These are phyloP conservation scores for Isabelozyma rhagii DNA, from an alignment of 805 yeast species.

Conservation along the genomic window DNA sequence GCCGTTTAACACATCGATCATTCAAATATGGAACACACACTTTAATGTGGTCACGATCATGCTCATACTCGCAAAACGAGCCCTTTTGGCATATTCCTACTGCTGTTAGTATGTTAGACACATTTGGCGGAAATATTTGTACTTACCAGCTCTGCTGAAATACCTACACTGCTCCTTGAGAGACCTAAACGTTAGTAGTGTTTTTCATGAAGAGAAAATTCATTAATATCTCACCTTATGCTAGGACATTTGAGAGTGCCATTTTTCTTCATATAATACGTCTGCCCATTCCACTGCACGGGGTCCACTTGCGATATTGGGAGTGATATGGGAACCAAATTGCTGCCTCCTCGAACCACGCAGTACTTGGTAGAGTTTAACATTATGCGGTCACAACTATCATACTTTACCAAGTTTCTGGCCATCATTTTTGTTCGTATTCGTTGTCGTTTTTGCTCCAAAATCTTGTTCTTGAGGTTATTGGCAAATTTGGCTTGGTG, in stretches of 20 bases:
- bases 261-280: conserved; percentile 18
- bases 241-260: conserved; percentile 23
- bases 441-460: conserved; percentile 10
- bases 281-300: conserved; percentile 29
- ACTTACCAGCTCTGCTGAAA: conserved; percentile 38
- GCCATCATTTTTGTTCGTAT: conserved; percentile 17
- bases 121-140: conserved; percentile 2
- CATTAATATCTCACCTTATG: conserved; percentile 9
- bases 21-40: conserved; percentile 51
- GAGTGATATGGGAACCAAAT: conserved; percentile 35
- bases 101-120: conserved; percentile 8
- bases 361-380: conserved; percentile 46
- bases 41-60: conserved; percentile 48
- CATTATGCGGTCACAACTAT: conserved; percentile 42
- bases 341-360: conserved; percentile 34
- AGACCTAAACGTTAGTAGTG: conserved; percentile 3
- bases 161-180: conserved; percentile 26
- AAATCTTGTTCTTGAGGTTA: conserved; percentile 10
- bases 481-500: conserved; percentile 2
- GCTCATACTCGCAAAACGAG: conserved; percentile 50
- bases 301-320: conserved; percentile 10
- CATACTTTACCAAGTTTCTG: conserved; percentile 33
- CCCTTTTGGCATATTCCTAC: conserved; percentile 55
- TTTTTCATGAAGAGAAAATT: neutral
- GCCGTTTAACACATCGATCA: conserved; percentile 44